Conservation (phyloP, 305 asterid species). For the Striga hermonthica region DNA sequence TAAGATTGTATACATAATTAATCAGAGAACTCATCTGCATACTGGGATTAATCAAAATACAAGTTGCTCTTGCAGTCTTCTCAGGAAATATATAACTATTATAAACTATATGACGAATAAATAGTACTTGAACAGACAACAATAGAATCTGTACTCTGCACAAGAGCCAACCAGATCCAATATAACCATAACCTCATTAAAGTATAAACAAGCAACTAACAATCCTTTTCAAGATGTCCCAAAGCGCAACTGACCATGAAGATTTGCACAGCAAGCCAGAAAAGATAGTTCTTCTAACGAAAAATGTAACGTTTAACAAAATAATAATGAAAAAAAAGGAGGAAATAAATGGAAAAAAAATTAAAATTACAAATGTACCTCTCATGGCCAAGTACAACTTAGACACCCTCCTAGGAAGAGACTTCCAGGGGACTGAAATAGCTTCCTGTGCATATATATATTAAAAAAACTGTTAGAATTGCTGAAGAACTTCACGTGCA, state of each 20-base stretch:
- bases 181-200: neutral
- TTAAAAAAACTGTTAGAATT: too few relatives aligned
- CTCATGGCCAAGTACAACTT: conserved; percentile 86
- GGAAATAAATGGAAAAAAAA: neutral
- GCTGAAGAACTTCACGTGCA: too few relatives aligned
- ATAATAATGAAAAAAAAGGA: neutral
- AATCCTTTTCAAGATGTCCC: neutral
- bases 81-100: neutral
- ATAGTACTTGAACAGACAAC: conserved; percentile 8
- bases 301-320: conserved; percentile 11
- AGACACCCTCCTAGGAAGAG: conserved; percentile 77
- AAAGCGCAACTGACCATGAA: conserved; percentile 5
- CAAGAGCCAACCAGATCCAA: conserved; percentile 7
- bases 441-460: conserved; percentile 51
- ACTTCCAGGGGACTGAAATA: conserved; percentile 78
- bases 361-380: conserved; percentile 43
- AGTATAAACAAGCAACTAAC: neutral
- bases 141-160: conserved; percentile 8
- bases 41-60: neutral
- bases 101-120: neutral
- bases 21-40: neutral
- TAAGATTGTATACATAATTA: neutral
- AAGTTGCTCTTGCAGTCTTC: neutral
- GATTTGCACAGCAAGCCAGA: neutral
- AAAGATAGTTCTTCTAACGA: neutral